Evolutionary conservation across 1,284 basidiomycete genomes (phyloP).

Genomic region (Pisolithus thermaeus): DNA sequence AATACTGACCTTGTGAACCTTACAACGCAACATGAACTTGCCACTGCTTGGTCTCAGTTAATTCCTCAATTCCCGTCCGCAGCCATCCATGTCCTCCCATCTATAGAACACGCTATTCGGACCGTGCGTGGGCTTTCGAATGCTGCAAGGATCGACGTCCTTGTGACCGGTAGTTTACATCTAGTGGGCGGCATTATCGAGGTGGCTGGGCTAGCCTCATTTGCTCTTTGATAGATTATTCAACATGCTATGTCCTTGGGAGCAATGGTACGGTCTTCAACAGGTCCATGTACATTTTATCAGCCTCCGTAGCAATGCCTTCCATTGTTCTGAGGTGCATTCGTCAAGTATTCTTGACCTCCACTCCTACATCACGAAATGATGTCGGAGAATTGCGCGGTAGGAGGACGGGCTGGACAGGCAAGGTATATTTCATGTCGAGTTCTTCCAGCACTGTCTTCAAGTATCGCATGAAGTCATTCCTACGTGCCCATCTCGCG

Average conservation of each 20-base stretch:
- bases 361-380: constrained; percentile 5
- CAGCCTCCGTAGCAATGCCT: too few species aligned
- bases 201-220: constrained; percentile 70
- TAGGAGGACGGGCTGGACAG: constrained; percentile 64
- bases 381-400: constrained; percentile 25
- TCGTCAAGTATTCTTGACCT: background rate
- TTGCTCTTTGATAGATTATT: constrained; percentile 38
- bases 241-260: constrained; percentile 1
- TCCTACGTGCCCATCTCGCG: constrained; percentile 67
- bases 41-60: constrained; percentile 66
- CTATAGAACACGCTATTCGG: constrained; percentile 83
- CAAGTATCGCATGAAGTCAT: constrained; percentile 65
- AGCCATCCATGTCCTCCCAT: constrained; percentile 74
- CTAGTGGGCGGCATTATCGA: constrained; percentile 94
- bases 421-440: constrained; percentile 63
- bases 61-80: constrained; percentile 55
- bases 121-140: constrained; percentile 43
- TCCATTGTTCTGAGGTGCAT: background rate
- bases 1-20: constrained; percentile 61
- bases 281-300: constrained; percentile 14
- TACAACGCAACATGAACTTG: constrained; percentile 73
- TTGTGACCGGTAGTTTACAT: constrained; percentile 92
- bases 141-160: constrained; percentile 46
- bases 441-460: constrained; percentile 68
- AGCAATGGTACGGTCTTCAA: constrained; percentile 26